Conservation (phyloP, 805 yeast genomes). For the Maudiozyma turicensis region DNA sequence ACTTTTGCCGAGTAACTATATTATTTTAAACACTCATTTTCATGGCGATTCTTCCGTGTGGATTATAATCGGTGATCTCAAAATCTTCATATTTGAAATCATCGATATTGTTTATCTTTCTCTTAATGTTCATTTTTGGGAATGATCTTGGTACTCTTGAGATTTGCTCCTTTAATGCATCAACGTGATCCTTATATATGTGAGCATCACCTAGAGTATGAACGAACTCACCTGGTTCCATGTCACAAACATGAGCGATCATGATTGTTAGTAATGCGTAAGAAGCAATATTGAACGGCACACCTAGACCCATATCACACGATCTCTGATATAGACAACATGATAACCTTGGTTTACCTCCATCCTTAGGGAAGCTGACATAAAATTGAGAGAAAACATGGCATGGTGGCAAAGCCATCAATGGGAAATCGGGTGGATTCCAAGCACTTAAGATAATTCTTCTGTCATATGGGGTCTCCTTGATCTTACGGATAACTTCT, state of each 20-base stretch:
- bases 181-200: slow-evolving; percentile 87
- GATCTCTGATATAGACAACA: slow-evolving; percentile 92
- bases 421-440: slow-evolving; percentile 92
- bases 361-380: slow-evolving; percentile 63
- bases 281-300: slow-evolving; percentile 95
- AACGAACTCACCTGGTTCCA: slow-evolving; percentile 92
- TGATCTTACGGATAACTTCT: slow-evolving; percentile 68
- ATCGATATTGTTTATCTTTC: slow-evolving; percentile 65
- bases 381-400: slow-evolving; percentile 94
- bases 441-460: slow-evolving; percentile 93
- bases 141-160: slow-evolving; percentile 65
- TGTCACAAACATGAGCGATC: slow-evolving; percentile 92
- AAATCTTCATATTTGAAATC: slow-evolving; percentile 87
- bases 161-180: slow-evolving; percentile 76
- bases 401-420: slow-evolving; percentile 98
- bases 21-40: slow-evolving; percentile 78
- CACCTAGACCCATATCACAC: slow-evolving; percentile 99
- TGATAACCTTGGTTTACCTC: slow-evolving; percentile 55
- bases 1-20: too few relatives aligned
- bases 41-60: slow-evolving; percentile 82
- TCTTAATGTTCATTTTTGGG: slow-evolving; percentile 66
- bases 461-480: slow-evolving; percentile 87
- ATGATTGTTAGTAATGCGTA: slow-evolving; percentile 85
- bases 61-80: slow-evolving; percentile 68
- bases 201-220: slow-evolving; percentile 97